Percentiles rank a stretch among this genome's conserved stretches.
phyloP scores from a whole-genome alignment of 106 monocot species.

The Allium fistulosum region DNA sequence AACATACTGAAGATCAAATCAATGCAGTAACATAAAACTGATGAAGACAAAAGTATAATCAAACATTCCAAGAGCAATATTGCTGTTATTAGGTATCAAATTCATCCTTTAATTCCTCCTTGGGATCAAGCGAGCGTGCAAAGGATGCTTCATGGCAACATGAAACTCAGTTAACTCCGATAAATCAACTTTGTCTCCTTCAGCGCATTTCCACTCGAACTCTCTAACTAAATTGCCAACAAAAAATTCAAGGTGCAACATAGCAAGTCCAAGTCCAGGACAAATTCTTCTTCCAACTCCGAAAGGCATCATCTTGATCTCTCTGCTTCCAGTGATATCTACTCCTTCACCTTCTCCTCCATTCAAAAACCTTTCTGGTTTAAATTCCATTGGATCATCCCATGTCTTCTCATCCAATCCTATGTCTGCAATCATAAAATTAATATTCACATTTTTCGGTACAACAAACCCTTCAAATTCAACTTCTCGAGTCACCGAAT shows the following conservation, averaged over 20 bases:
- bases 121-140: slow-evolving; percentile 10
- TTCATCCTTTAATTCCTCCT: not conserved
- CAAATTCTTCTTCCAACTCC: slow-evolving; percentile 24
- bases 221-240: slow-evolving; percentile 20
- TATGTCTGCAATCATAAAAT: slow-evolving; percentile 26
- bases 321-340: slow-evolving; percentile 7
- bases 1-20: too few species aligned
- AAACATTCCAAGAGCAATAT: too few species aligned
- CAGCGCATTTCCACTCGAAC: slow-evolving; percentile 13
- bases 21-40: too few species aligned
- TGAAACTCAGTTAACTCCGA: not conserved
- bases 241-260: slow-evolving; percentile 15
- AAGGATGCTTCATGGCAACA: slow-evolving; percentile 15
- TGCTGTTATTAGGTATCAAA: too few species aligned
- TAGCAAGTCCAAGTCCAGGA: slow-evolving; percentile 14
- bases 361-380: slow-evolving; percentile 23
- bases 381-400: slow-evolving; percentile 26
- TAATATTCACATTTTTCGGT: slow-evolving; percentile 13
- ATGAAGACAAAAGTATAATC: too few species aligned
- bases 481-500: slow-evolving; percentile 16
- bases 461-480: slow-evolving; percentile 17
- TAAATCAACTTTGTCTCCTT: slow-evolving; percentile 13
- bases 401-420: not conserved
- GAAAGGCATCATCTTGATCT: slow-evolving; percentile 38
- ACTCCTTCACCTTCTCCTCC: slow-evolving; percentile 8